A percentile compares a stretch with the other conserved stretches of the same genome.
These are phyloP conservation scores for Isochrysis galbana DNA, from an alignment of 78 protist species.

Conservation along the genomic window DNA sequence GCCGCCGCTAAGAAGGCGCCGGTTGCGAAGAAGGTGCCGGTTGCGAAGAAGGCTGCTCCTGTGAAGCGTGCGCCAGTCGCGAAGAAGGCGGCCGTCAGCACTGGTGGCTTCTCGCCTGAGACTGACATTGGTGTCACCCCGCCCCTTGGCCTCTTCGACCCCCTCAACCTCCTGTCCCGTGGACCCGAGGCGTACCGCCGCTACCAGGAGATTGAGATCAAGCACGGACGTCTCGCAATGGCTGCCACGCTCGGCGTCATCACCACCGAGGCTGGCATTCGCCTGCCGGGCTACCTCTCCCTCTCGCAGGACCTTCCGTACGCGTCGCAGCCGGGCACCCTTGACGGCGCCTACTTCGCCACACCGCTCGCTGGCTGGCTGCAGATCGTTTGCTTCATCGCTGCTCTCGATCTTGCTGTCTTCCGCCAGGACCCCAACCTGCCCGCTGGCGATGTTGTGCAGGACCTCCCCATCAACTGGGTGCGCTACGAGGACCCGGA, in stretches of 20 bases:
- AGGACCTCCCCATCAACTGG: neutral
- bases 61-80: neutral
- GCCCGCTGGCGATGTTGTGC: neutral
- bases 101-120: neutral
- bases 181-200: neutral
- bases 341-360: neutral
- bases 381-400: slow-evolving; percentile 1
- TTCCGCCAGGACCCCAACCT: slow-evolving; percentile 14
- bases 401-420: neutral
- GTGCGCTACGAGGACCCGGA: neutral
- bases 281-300: slow-evolving; percentile 2
- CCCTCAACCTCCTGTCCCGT: neutral
- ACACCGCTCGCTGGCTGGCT: neutral
- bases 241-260: neutral
- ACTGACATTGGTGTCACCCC: neutral
- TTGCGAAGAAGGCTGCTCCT: neutral
- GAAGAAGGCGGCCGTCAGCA: too few species aligned
- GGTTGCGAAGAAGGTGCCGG: neutral
- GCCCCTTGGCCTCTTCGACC: slow-evolving; percentile 17
- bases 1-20: neutral
- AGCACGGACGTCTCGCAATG: slow-evolving; percentile 20
- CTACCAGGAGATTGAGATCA: neutral
- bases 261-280: slow-evolving; percentile 8
- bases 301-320: neutral
- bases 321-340: neutral